These are phyloP conservation scores for Tephrocybe rancida DNA, from an alignment of 768 basidiomycete species.

Conservation along the genomic window DNA sequence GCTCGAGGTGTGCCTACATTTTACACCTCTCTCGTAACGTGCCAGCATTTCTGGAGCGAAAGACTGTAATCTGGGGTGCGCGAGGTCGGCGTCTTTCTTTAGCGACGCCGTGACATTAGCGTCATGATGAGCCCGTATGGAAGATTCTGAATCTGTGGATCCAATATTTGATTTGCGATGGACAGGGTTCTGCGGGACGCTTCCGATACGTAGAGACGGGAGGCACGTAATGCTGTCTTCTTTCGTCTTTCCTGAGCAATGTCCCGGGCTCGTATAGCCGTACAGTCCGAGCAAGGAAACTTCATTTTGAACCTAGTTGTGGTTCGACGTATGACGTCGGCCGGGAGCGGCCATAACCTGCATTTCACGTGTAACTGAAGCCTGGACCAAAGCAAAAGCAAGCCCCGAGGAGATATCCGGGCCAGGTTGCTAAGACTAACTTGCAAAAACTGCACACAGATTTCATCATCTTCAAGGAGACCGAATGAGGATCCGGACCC, in stretches of 20 bases:
- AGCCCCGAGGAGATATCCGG: constrained; percentile 1
- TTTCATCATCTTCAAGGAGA: neutral
- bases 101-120: neutral
- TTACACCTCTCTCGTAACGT: constrained; percentile 23
- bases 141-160: constrained; percentile 4
- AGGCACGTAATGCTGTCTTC: no score
- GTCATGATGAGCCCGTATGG: neutral
- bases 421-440: constrained; percentile 3
- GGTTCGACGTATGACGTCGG: no score
- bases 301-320: no score
- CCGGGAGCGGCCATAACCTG: no score
- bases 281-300: no score
- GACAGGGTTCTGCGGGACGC: neutral
- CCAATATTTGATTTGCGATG: neutral
- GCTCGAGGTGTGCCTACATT: constrained; percentile 18
- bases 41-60: constrained; percentile 21
- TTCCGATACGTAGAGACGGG: neutral
- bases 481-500: neutral
- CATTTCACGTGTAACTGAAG: neutral
- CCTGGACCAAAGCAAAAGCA: constrained; percentile 6
- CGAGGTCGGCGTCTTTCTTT: neutral
- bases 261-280: no score
- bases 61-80: constrained; percentile 17
- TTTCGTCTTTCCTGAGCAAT: neutral
- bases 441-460: constrained; percentile 7